Conservation (phyloP, 495 filamentous ascomycete genomes). For the Parmelia sp. region DNA sequence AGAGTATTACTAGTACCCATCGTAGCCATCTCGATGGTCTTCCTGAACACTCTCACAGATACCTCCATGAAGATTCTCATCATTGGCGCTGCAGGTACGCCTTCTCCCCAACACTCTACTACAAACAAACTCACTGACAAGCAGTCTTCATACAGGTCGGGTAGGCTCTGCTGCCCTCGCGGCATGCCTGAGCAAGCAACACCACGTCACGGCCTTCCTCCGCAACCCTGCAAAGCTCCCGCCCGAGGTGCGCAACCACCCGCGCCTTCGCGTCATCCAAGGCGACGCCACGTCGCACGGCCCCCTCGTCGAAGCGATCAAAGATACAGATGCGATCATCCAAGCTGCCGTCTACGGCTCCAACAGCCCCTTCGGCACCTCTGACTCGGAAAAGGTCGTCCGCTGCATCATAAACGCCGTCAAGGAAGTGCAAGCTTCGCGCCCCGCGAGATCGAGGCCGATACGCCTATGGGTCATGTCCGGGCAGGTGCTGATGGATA, state of each 20-base stretch:
- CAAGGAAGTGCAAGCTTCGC: conserved; percentile 20
- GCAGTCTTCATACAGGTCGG: conserved; percentile 9
- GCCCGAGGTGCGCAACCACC: conserved; percentile 15
- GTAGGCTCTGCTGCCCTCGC: conserved; percentile 23
- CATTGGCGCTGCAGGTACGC: conserved; percentile 22
- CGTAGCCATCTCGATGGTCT: neutral
- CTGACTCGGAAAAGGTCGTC: conserved; percentile 19
- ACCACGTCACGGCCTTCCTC: conserved; percentile 23
- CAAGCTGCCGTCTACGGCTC: conserved; percentile 20
- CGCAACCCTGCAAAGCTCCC: conserved; percentile 18
- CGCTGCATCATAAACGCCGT: conserved; percentile 20
- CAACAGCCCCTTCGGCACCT: conserved; percentile 6
- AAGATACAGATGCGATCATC: conserved; percentile 20
- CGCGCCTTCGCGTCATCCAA: conserved; percentile 18
- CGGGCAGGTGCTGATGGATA: conserved; percentile 22
- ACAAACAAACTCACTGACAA: neutral
- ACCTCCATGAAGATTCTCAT: conserved; percentile 21
- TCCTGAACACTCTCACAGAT: neutral
- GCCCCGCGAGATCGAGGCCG: neutral
- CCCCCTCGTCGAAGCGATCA: conserved; percentile 18
- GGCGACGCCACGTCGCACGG: conserved; percentile 18
- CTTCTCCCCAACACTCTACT: neutral
- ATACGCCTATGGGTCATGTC: conserved; percentile 22
- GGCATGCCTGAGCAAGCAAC: conserved; percentile 21
- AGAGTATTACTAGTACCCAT: neutral